Conservation (phyloP, 148 eudicot species). For the Rhododendron simsii region DNA sequence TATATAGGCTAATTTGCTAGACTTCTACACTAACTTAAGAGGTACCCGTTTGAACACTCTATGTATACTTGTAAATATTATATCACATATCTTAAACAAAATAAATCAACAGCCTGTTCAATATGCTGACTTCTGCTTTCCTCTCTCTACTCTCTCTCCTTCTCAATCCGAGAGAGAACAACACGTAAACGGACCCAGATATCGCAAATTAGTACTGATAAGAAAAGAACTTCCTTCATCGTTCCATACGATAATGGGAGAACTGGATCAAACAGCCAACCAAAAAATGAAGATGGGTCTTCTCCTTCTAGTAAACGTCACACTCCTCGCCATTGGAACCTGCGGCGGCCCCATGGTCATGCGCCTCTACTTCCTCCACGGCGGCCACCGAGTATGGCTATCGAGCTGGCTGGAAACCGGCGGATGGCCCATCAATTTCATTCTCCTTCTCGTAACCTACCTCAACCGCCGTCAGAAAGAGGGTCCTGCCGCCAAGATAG, state of each 20-base stretch:
- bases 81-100: too few species aligned
- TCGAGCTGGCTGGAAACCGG: conserved; percentile 46
- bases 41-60: background rate
- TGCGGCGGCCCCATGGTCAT: conserved; percentile 39
- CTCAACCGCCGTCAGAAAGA: conserved; percentile 17
- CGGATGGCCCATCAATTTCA: conserved; percentile 52
- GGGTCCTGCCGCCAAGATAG: conserved; percentile 11
- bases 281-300: too few species aligned
- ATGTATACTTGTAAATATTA: background rate
- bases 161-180: too few species aligned
- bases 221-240: too few species aligned
- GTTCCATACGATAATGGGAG: too few species aligned
- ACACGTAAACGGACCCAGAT: too few species aligned
- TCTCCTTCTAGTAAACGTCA: conserved; percentile 18
- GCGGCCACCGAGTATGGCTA: conserved; percentile 55
- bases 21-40: background rate
- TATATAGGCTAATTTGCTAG: background rate
- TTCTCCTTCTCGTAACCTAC: conserved; percentile 30
- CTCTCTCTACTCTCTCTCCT: background rate
- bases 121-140: too few species aligned
- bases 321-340: conserved; percentile 34
- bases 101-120: too few species aligned
- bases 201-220: too few species aligned
- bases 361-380: conserved; percentile 56
- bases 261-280: too few species aligned